Conservation (phyloP, 1,284 basidiomycete genomes). For the Apiotrichum sp. region DNA sequence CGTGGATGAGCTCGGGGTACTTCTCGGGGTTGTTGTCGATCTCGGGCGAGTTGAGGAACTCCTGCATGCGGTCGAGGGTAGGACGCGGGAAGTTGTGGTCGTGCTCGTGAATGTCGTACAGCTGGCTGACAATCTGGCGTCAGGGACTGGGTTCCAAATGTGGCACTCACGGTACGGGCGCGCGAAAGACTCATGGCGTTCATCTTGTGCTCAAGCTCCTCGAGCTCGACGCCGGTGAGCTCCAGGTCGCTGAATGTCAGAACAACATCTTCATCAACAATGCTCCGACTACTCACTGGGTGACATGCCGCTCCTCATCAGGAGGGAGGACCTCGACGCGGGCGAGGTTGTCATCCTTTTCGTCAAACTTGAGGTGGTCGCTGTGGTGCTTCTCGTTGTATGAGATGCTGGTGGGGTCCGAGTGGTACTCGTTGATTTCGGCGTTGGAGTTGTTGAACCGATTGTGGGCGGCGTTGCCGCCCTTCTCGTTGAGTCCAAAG, state of each 20-base stretch:
- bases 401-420: no score
- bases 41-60: constrained; percentile 5
- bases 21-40: constrained; percentile 6
- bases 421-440: no score
- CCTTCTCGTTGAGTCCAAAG: no score
- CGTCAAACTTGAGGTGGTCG: no score
- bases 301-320: no score
- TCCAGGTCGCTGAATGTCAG: neutral
- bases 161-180: neutral
- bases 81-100: constrained; percentile 13
- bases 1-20: constrained; percentile 14
- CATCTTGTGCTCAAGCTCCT: neutral
- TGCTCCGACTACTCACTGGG: no score
- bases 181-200: neutral
- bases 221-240: neutral
- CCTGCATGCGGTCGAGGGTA: constrained; percentile 6
- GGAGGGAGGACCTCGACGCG: no score
- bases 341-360: no score
- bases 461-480: no score
- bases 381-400: no score
- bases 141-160: neutral
- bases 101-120: constrained; percentile 5
- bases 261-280: no score
- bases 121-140: neutral
- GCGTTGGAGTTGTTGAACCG: no score